phyloP scores from a whole-genome alignment of 106 monocot genomes.

The Dendrobium huoshanense region DNA sequence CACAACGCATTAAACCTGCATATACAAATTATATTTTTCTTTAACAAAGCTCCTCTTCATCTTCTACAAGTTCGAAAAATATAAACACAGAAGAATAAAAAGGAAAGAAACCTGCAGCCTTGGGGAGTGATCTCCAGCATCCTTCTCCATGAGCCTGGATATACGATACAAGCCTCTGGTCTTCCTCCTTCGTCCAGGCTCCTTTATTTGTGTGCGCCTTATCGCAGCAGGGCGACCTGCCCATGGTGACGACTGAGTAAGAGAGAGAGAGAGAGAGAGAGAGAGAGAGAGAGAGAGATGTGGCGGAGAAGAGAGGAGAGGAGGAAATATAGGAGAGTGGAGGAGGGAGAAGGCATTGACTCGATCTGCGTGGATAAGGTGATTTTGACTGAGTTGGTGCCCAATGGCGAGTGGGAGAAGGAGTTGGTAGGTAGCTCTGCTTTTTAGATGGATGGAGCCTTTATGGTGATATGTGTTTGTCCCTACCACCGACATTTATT shows the following conservation, averaged over 20 bases:
- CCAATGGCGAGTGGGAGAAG: not conserved
- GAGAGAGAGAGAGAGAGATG: not conserved
- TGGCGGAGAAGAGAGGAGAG: not conserved
- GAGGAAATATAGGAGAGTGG: not conserved
- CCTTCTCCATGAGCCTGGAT: conserved; percentile 83
- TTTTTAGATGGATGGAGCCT: not conserved
- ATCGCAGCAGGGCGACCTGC: conserved; percentile 91
- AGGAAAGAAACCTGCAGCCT: conserved; percentile 55
- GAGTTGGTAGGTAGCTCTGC: not conserved
- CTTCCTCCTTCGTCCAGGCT: conserved; percentile 92
- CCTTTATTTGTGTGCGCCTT: conserved; percentile 95
- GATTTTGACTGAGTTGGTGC: not conserved
- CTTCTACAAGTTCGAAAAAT: no score
- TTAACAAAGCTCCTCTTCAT: no score
- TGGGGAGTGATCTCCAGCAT: conserved; percentile 87
- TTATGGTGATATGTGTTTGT: not conserved
- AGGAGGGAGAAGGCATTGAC: not conserved
- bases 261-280: not conserved
- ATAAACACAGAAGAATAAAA: no score
- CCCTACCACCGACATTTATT: not conserved
- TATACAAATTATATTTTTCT: no score
- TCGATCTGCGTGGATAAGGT: not conserved
- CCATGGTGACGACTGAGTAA: conserved; percentile 29
- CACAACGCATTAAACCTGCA: conserved; percentile 68
- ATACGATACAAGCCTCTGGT: conserved; percentile 70